Evolutionary conservation across 2,329 filamentous ascomycete species (phyloP).

Genomic region (Diaporthe amygdali): DNA sequence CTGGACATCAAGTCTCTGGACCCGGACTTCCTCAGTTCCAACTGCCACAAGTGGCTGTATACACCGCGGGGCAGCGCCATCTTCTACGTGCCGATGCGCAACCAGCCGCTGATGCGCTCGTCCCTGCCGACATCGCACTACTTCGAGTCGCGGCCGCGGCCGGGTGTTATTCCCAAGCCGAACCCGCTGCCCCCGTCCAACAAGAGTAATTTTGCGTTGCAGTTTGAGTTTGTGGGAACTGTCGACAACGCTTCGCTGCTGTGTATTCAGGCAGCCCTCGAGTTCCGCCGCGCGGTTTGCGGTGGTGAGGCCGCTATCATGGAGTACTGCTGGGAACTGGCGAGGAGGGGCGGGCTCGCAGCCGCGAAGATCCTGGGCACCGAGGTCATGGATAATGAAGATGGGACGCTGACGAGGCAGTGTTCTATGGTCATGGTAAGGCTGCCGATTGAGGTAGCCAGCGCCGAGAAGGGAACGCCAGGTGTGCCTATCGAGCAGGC

Average conservation of each 20-base stretch:
- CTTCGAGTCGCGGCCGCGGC: slow-evolving; percentile 57
- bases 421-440: slow-evolving; percentile 77
- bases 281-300: slow-evolving; percentile 71
- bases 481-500: background rate
- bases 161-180: slow-evolving; percentile 30
- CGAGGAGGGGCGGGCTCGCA: slow-evolving; percentile 63
- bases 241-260: slow-evolving; percentile 74
- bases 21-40: slow-evolving; percentile 86
- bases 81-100: slow-evolving; percentile 77
- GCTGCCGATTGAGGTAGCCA: slow-evolving; percentile 62
- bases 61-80: slow-evolving; percentile 80
- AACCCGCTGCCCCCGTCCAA: slow-evolving; percentile 47
- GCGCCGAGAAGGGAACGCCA: slow-evolving; percentile 14
- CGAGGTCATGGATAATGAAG: slow-evolving; percentile 70
- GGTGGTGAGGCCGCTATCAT: slow-evolving; percentile 76
- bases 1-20: slow-evolving; percentile 70
- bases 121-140: slow-evolving; percentile 83
- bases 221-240: slow-evolving; percentile 81
- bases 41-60: slow-evolving; percentile 91
- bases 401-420: slow-evolving; percentile 60
- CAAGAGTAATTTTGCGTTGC: slow-evolving; percentile 66
- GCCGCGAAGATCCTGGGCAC: slow-evolving; percentile 72
- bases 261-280: slow-evolving; percentile 73
- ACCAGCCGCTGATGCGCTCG: slow-evolving; percentile 76
- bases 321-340: slow-evolving; percentile 67